Base-by-base conservation (phyloP, 257 asterid genomes). In the Fraxinus excelsior region DNA sequence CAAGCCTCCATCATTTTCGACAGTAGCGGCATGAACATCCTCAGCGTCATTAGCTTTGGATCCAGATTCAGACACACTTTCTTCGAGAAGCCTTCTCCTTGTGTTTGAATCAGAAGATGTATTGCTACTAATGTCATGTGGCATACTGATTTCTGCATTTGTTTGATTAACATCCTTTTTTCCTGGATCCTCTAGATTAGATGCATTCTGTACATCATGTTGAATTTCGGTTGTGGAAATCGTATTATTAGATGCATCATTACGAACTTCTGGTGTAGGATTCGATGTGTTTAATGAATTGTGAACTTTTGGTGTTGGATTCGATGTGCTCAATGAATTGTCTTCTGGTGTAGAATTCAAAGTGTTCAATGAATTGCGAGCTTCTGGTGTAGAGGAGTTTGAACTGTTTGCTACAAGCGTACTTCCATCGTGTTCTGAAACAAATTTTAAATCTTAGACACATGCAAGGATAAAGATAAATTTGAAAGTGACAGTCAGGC, bases 31-130 rank as follows among this genome's bases (percentile, higher is more conserved):
- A 71, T 73, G 89, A 75, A 77, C 81, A 76, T 78, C 88, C 76
- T 80, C 88, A 23, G 81, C 78, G 77, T 49, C n/a, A 26, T 80
- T 53, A 72, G 60, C 72, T 26, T 49, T 64, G 49, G 86, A 71
- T 71, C 72, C 81, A 70, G 86, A 82, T 38, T 23, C 76, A 82
- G 92, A 82, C 73, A 77, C 81, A 78, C 85, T 75, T 51, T 86
- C 97, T 84, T 93, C 92, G 76, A 96, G 99, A 82, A 96, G 97
- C 88, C 93, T 86, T 84, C 99, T 90, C 80, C 88, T 85, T 26
- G 83, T 85, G 77, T 85, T 74, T 78, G 90, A 85, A 76, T 67
- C 78, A 79, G 86, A 76, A 72, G 91, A 73, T 13, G 88, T 82
- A 56, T 49, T 11, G 68, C 35, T 82, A 79, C 85, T 90, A n/a